phyloP scores from a whole-genome alignment of 2,329 filamentous ascomycete genomes.

The Microdochium bolleyi region DNA sequence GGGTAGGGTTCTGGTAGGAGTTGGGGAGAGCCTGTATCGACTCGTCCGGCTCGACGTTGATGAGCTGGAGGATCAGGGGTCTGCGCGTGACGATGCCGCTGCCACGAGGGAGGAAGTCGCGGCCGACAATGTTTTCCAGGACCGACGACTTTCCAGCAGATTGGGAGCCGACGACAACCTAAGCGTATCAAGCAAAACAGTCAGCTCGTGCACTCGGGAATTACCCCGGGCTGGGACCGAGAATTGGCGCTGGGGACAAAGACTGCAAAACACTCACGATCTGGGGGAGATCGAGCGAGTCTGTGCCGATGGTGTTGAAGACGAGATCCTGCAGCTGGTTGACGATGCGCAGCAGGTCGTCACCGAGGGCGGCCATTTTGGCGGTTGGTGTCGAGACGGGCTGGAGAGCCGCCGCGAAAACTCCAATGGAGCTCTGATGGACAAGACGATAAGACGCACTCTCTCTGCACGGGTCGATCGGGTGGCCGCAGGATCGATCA shows the following conservation, averaged over 20 bases:
- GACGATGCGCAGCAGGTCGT: constrained; percentile 89
- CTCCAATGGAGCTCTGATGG: not conserved
- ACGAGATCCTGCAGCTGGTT: constrained; percentile 98
- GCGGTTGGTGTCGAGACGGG: constrained; percentile 4
- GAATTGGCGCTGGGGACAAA: constrained; percentile 3
- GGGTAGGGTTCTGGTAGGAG: constrained; percentile 70
- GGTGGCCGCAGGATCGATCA: not conserved
- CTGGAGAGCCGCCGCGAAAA: not conserved
- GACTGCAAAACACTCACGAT: constrained; percentile 60
- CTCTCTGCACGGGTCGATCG: not conserved
- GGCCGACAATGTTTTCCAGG: constrained; percentile 95
- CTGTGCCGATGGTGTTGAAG: constrained; percentile 99
- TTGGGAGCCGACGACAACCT: constrained; percentile 98
- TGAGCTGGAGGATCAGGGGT: constrained; percentile 92
- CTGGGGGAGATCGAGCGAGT: constrained; percentile 93
- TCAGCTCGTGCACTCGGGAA: constrained; percentile 1
- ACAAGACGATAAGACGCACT: not conserved
- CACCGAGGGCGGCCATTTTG: constrained; percentile 85
- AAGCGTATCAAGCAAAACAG: constrained; percentile 9
- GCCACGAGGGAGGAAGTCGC: constrained; percentile 92
- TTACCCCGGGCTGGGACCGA: too few species aligned
- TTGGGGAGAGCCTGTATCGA: constrained; percentile 55
- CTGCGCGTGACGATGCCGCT: constrained; percentile 94
- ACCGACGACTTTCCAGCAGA: constrained; percentile 98
- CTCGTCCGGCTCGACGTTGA: constrained; percentile 83